phyloP scores from a whole-genome alignment of 768 basidiomycete genomes.

The Suillus brevipes region DNA sequence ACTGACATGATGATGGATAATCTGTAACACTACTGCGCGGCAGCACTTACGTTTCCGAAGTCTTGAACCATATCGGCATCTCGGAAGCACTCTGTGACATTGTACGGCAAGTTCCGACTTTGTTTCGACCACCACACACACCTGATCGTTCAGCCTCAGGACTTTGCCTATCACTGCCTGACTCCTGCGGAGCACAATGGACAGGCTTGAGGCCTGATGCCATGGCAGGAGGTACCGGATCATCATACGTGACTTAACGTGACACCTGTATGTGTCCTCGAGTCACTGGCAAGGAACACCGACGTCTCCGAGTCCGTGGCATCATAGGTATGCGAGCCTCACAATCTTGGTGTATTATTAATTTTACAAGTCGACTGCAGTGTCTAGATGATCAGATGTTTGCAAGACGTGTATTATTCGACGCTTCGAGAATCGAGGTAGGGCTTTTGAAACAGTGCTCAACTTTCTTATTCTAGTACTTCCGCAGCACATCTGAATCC shows the following conservation, averaged over 20 bases:
- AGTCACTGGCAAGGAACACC: neutral
- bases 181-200: too few species aligned
- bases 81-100: neutral
- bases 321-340: neutral
- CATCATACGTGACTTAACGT: neutral
- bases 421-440: neutral
- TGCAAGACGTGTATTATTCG: neutral
- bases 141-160: neutral
- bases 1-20: slow-evolving; percentile 19
- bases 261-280: neutral
- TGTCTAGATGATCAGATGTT: neutral
- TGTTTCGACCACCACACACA: neutral
- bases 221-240: neutral
- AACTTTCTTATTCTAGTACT: neutral
- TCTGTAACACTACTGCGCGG: slow-evolving; percentile 2
- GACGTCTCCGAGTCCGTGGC: neutral
- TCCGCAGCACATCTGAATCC: neutral
- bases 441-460: neutral
- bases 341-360: neutral
- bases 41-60: neutral
- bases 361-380: too few species aligned
- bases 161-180: neutral
- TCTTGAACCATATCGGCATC: too few species aligned
- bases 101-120: neutral
- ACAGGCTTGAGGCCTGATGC: neutral